Conservation (phyloP, 176 grass and related monocot species). For the Carex myosuroides region DNA sequence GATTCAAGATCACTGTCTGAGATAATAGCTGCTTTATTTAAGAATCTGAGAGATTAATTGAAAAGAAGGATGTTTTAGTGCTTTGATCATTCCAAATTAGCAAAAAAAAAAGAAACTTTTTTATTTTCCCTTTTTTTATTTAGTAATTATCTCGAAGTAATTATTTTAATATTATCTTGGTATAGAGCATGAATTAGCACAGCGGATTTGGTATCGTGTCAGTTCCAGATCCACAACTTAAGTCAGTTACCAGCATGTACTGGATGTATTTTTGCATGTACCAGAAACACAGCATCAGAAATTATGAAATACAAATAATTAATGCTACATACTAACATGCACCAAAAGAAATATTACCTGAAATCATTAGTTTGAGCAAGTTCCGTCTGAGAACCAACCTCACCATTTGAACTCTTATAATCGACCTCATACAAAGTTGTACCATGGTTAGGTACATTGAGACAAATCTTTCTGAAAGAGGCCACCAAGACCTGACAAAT, state of each 20-base stretch:
- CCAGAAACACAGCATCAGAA: constrained; percentile 45
- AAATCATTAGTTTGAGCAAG: constrained; percentile 29
- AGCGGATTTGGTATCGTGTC: not conserved
- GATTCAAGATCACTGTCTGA: constrained; percentile 33
- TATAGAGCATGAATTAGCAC: not conserved
- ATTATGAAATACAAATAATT: constrained; percentile 52
- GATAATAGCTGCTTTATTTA: constrained; percentile 74
- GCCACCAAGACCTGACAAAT: constrained; percentile 53
- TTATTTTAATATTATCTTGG: not conserved
- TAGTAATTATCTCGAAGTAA: not conserved
- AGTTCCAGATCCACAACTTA: constrained; percentile 33
- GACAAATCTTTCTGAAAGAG: constrained; percentile 34
- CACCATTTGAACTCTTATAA: constrained; percentile 21
- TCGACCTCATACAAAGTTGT: constrained; percentile 31
- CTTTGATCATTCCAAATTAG: not conserved
- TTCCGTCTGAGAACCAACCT: not conserved
- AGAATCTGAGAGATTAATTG: constrained; percentile 36
- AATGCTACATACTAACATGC: constrained; percentile 27
- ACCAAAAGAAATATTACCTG: constrained; percentile 59
- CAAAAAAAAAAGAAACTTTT: not conserved
- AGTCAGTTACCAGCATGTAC: constrained; percentile 34
- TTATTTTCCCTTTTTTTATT: not conserved
- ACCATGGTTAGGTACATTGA: constrained; percentile 28
- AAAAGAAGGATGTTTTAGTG: constrained; percentile 26
- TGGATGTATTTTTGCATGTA: constrained; percentile 39